Evolutionary conservation across 176 grass and related monocot species (phyloP).

Genomic region (Musa beccarii): DNA sequence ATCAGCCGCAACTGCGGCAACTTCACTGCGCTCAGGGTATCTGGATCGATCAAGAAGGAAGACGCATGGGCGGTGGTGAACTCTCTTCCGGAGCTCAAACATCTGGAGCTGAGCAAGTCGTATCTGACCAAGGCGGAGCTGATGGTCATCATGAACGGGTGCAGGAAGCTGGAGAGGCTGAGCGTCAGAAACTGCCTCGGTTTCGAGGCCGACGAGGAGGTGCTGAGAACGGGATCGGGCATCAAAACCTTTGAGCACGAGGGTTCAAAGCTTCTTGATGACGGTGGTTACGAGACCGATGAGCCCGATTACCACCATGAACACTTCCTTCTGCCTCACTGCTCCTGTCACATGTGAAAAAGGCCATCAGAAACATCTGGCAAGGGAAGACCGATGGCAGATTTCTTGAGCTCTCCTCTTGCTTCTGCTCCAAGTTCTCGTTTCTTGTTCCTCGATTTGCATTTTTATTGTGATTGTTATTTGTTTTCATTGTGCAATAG

Average conservation of each 20-base stretch:
- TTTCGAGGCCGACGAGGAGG: conserved; percentile 38
- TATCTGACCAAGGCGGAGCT: conserved; percentile 43
- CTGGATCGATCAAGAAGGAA: conserved; percentile 47
- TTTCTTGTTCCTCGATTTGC: too few relatives aligned
- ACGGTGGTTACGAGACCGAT: conserved; percentile 21
- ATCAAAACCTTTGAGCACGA: conserved; percentile 34
- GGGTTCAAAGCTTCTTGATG: conserved; percentile 45
- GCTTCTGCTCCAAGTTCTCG: too few relatives aligned
- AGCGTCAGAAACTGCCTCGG: conserved; percentile 51
- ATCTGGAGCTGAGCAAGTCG: conserved; percentile 40
- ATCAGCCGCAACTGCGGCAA: conserved; percentile 27
- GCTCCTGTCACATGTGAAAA: too few relatives aligned
- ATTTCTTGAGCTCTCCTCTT: too few relatives aligned
- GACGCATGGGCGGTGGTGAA: conserved; percentile 34
- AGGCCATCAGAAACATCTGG: too few relatives aligned
- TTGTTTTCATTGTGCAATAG: too few relatives aligned
- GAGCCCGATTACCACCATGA: neutral
- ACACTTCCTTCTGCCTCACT: too few relatives aligned
- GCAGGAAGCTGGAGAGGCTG: conserved; percentile 30
- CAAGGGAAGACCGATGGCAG: too few relatives aligned
- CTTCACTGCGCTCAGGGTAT: conserved; percentile 28
- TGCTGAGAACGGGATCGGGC: conserved; percentile 20
- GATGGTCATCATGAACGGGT: conserved; percentile 35
- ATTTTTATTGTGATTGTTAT: too few relatives aligned
- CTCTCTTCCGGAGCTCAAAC: conserved; percentile 18